Evolutionary conservation across 75 land plant genomes (phyloP), one percentile per base, ranked within the genome.

Genomic region (Pinus tabuliformis): DNA sequence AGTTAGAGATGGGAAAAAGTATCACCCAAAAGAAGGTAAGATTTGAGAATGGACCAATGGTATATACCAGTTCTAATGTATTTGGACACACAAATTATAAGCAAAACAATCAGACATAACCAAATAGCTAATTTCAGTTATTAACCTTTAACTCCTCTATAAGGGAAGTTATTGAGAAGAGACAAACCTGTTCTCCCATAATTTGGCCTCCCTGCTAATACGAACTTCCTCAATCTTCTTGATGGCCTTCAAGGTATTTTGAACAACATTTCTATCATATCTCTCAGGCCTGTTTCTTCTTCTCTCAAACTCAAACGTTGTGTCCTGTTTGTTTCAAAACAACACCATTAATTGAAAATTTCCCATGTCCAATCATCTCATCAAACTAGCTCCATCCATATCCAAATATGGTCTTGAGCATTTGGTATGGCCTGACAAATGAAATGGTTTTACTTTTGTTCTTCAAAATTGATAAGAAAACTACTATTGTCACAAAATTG

Each of bases 231-330:
- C 89, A 39, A 95, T 95, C 84, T 85, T 97, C 90, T 92, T 91
- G 45, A 97, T 92, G 37, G 97, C 99, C 84, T 91, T 91, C 57
- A 97, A 72, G 39, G 98, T 91, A 59, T 95, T 79, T 84, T 92
- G 85, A 12, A 90, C 82, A 57, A 97, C 81, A 79, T 89, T 91
- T 70, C 99, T 86, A 58, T 97, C 93, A 64, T 97, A 97, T 75
- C 98, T 87, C 80, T 97, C 99, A 14, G 99, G 99, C 78, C 99
- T 94, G 80, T 97, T 97, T 18, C 99, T 77, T 77, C 83, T 97
- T 82, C 99, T 92, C 80, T 97, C 99, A 82, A 97, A 91, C 82
- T 97, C 99, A 78, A 97, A 97, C 3, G 99, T 97, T 21, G 93
- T 75, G 78, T 97, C 99, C 99, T 95, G 62, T 15, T 52, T 42